Percentiles rank a stretch among this genome's conserved stretches.
Conservation (phyloP, 2,329 filamentous ascomycete genomes). For the Pseudogymnoascus sp. region DNA sequence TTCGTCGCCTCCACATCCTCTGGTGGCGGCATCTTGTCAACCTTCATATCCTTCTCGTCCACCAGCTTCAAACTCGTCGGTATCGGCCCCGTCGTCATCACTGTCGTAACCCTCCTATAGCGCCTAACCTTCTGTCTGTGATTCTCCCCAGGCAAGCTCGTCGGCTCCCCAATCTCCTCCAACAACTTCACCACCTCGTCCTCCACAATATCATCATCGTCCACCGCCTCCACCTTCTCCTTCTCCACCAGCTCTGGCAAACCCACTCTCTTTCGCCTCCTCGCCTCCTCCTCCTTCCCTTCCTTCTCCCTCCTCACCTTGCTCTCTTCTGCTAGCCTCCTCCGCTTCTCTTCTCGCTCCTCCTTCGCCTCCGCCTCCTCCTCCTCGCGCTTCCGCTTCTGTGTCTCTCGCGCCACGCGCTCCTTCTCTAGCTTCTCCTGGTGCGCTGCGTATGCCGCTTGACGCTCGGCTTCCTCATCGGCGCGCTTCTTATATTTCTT, state of each 20-base stretch:
- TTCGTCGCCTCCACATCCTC: slow-evolving; percentile 57
- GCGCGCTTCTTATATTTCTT: slow-evolving; percentile 81
- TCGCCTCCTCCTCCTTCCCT: slow-evolving; percentile 65
- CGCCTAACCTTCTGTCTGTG: slow-evolving; percentile 62
- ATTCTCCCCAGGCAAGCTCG: slow-evolving; percentile 71
- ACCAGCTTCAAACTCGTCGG: slow-evolving; percentile 76
- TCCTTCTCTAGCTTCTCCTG: slow-evolving; percentile 68
- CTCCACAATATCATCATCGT: slow-evolving; percentile 59
- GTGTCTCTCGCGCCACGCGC: slow-evolving; percentile 59
- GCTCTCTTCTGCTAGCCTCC: slow-evolving; percentile 74
- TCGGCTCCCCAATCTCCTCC: slow-evolving; percentile 66
- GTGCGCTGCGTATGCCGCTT: slow-evolving; percentile 73
- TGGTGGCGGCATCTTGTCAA: slow-evolving; percentile 51
- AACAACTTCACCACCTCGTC: slow-evolving; percentile 63
- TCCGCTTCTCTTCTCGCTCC: slow-evolving; percentile 73
- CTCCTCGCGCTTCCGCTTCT: slow-evolving; percentile 86
- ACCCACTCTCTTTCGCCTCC: slow-evolving; percentile 67
- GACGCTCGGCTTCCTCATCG: slow-evolving; percentile 76
- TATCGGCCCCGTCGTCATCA: slow-evolving; percentile 69
- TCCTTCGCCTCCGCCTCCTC: slow-evolving; percentile 66
- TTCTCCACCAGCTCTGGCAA: slow-evolving; percentile 63
- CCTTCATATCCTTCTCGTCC: slow-evolving; percentile 82
- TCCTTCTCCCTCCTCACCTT: slow-evolving; percentile 61
- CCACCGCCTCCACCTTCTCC: slow-evolving; percentile 38
- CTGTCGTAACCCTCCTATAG: slow-evolving; percentile 57